Base-by-base conservation (phyloP, 2,329 filamentous ascomycete species). In the Cladosporium austrohemisphaericum region DNA sequence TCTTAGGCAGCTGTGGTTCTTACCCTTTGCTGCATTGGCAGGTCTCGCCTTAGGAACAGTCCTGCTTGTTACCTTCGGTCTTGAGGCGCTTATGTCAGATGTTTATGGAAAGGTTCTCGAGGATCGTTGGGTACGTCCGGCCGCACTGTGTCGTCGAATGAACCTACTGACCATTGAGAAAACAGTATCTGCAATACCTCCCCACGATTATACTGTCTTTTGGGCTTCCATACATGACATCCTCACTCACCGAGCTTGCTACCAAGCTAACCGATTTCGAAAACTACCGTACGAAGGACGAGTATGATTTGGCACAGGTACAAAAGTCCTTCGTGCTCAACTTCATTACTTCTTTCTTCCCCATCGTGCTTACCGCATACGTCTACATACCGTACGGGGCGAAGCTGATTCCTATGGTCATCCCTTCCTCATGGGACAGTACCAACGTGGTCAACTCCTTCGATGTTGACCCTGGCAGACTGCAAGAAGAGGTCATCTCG, bases 311-410 rank as follows among this genome's bases (percentile, higher is more conserved):
- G 16, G 86, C 91, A 1, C 80, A 95, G 64, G 88, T 93, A 0
- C 84, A 88, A 50, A 98, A 98, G 73, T 86, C 95, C 22, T 97
- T 98, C 62, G 83, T 97, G 8, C 80, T 97, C 62, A 95, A 96
- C 73, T 95, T 96, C 70, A 92, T 97, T 69, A 95, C 90, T 5
- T 95, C 90, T 0, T 97, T 96, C 65, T 81, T 95, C 46, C 87
- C 89, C 1, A 84, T 94, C 13, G 84, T 94, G 64, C 78, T 97
- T 14, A 96, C 91, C 0, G 88, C 90, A 0, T 97, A 96, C 59
- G 82, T 96, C 54, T 97, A 96, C 61, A 88, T 95, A 16, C 92
- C 92, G 0, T 97, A 97, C 60, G 92, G 88, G 11, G 81, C 83
- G 53, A 69, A 88, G 35, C 80, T 98, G 9, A 81, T 93, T 0